Conservation (phyloP, 2,329 filamentous ascomycete genomes). For the Apiospora saccharicola region DNA sequence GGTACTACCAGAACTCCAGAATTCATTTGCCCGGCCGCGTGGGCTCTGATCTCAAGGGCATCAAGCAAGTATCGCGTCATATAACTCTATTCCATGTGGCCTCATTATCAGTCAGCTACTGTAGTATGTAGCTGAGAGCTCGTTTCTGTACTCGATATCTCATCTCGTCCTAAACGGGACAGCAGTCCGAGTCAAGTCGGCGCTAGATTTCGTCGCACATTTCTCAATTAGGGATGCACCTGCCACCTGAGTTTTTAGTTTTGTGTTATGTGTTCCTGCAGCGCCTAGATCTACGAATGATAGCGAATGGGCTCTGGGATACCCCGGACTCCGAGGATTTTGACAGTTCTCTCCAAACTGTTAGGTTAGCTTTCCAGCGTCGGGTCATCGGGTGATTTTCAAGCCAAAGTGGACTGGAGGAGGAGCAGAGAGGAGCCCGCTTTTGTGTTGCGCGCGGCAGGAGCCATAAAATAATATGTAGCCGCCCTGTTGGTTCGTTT, state of each 20-base stretch:
- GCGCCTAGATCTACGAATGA: not conserved
- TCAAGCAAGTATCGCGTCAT: conserved; percentile 18
- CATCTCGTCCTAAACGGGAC: not conserved
- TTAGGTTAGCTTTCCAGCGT: not conserved
- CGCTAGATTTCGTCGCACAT: not conserved
- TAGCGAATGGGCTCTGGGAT: not conserved
- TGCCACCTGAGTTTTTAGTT: not conserved
- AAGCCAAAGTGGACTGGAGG: not conserved
- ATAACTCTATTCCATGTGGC: conserved; percentile 1
- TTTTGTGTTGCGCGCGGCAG: not conserved
- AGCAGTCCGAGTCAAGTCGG: not conserved
- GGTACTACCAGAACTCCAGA: not conserved
- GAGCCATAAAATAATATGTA: not conserved
- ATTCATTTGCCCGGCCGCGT: not conserved
- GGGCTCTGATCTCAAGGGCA: not conserved
- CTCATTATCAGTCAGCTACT: not conserved
- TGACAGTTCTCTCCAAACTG: not conserved
- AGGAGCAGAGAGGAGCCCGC: not conserved
- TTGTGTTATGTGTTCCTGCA: not conserved
- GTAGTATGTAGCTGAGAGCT: not conserved
- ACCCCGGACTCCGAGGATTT: not conserved
- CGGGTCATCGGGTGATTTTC: not conserved
- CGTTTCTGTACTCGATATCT: not conserved
- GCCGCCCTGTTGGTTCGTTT: not conserved
- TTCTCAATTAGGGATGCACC: not conserved